Evolutionary conservation across 495 filamentous ascomycete genomes (phyloP).

Genomic region (Penicillium flavigenum): DNA sequence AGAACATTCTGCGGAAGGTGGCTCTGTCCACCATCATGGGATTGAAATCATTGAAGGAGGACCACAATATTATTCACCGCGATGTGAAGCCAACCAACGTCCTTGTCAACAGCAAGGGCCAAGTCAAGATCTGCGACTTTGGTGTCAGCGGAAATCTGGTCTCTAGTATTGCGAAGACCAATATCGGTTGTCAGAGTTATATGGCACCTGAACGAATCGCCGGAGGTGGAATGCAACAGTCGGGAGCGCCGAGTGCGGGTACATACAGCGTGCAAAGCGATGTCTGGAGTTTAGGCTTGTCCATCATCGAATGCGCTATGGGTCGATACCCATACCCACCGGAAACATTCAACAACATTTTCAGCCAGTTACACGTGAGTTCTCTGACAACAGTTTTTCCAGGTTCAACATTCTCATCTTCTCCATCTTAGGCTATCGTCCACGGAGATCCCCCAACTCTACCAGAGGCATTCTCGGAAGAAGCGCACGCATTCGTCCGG

Average conservation of each 20-base stretch:
- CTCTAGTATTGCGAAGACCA: slow-evolving; percentile 96
- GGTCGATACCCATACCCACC: slow-evolving; percentile 96
- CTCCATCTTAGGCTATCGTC: slow-evolving; percentile 78
- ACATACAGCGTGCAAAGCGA: slow-evolving; percentile 98
- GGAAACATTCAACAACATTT: slow-evolving; percentile 98
- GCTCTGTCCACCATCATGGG: slow-evolving; percentile 89
- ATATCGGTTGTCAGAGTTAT: slow-evolving; percentile 99
- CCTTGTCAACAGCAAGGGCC: slow-evolving; percentile 81
- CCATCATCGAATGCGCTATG: slow-evolving; percentile 95
- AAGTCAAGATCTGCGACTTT: slow-evolving; percentile 98
- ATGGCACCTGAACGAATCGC: slow-evolving; percentile 98
- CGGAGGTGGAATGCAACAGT: slow-evolving; percentile 76
- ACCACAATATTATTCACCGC: slow-evolving; percentile 98
- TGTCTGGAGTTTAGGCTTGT: slow-evolving; percentile 94
- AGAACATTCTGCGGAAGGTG: slow-evolving; percentile 85
- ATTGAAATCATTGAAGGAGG: slow-evolving; percentile 89
- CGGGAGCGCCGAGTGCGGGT: slow-evolving; percentile 67
- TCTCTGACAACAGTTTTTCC: neutral
- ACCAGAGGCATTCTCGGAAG: slow-evolving; percentile 75
- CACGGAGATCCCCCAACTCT: slow-evolving; percentile 90
- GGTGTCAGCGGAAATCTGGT: slow-evolving; percentile 96
- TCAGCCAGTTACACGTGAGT: slow-evolving; percentile 95
- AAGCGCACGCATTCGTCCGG: slow-evolving; percentile 81
- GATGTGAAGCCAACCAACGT: slow-evolving; percentile 99
- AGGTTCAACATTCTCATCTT: slow-evolving; percentile 20